Conservation (phyloP, 2,329 filamentous ascomycete species). For the Acrodontium crateriforme region DNA sequence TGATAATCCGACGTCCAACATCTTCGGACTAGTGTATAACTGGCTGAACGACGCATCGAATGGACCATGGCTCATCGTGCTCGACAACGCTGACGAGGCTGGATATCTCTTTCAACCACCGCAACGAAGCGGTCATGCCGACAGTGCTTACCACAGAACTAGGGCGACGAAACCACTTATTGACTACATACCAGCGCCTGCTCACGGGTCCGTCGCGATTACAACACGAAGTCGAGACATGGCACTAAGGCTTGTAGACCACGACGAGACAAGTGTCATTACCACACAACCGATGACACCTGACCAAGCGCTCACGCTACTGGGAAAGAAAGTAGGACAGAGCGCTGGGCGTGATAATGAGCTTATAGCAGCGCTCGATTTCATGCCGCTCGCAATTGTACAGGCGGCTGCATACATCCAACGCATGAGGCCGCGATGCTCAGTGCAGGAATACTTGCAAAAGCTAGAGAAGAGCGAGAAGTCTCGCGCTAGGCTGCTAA, state of each 20-base stretch:
- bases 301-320: constrained; percentile 9
- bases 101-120: constrained; percentile 4
- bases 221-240: constrained; percentile 8
- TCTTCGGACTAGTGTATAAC: constrained; percentile 8
- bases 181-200: constrained; percentile 8
- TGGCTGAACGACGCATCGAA: constrained; percentile 11
- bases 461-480: constrained; percentile 22
- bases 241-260: constrained; percentile 8
- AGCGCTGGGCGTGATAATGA: constrained; percentile 2
- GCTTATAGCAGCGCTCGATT: constrained; percentile 16
- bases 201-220: constrained; percentile 12
- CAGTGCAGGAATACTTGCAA: constrained; percentile 26
- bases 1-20: constrained; percentile 7
- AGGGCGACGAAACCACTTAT: constrained; percentile 1
- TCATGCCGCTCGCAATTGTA: constrained; percentile 22
- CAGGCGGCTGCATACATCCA: constrained; percentile 24
- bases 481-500: constrained; percentile 10
- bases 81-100: constrained; percentile 14
- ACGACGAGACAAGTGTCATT: constrained; percentile 6
- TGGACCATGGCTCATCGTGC: constrained; percentile 11
- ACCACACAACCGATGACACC: constrained; percentile 12
- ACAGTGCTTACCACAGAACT: too few relatives aligned
- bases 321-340: constrained; percentile 11
- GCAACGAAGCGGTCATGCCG: too few relatives aligned
- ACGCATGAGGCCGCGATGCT: constrained; percentile 14